Conservation (phyloP, 73 alveolate species). For the Tetrahymena thermophila region DNA sequence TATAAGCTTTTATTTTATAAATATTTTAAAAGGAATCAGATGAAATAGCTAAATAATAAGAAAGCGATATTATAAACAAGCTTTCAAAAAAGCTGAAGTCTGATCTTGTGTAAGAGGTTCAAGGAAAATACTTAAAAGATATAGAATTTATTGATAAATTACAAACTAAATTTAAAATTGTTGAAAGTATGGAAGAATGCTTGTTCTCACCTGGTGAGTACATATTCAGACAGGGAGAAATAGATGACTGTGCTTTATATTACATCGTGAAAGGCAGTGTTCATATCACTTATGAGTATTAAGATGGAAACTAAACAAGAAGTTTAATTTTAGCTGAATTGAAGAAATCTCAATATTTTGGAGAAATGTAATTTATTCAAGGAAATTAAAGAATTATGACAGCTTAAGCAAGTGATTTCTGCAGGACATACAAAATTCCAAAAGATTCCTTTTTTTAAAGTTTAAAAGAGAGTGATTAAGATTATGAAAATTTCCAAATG, state of each 20-base stretch:
- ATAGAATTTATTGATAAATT: background rate
- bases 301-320: background rate
- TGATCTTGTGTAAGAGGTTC: background rate
- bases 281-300: background rate
- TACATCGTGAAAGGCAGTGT: background rate
- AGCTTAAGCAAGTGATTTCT: background rate
- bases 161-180: background rate
- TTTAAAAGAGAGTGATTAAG: background rate
- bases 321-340: background rate
- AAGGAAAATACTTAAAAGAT: background rate
- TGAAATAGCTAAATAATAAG: background rate
- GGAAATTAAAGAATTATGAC: background rate
- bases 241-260: background rate
- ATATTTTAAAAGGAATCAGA: background rate
- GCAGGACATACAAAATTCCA: background rate
- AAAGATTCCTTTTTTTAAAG: background rate
- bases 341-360: background rate
- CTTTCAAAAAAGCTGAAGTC: background rate
- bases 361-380: background rate
- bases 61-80: background rate
- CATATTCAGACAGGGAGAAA: background rate
- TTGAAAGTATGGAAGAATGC: background rate
- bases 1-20: background rate
- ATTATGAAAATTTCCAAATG: background rate
- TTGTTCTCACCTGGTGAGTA: background rate